These are phyloP conservation scores for Volvox africanus DNA, from an alignment of 139 green algal species.

Conservation along the genomic window DNA sequence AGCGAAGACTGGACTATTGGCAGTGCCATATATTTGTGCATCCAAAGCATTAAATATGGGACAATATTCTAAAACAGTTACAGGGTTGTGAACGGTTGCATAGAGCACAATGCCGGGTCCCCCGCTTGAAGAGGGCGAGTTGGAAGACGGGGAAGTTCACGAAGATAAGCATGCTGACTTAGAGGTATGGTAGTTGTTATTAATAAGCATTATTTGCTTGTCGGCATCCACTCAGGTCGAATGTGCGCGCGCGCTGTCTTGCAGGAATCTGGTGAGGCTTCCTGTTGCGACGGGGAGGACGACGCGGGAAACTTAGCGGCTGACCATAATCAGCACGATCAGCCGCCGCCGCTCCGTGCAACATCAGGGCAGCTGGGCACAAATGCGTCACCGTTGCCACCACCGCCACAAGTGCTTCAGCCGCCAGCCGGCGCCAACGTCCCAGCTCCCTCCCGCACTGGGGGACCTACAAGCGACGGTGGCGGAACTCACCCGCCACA, in stretches of 20 bases:
- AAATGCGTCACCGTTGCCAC: neutral
- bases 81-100: neutral
- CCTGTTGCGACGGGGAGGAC: slow-evolving; percentile 9
- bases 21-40: neutral
- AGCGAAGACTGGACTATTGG: neutral
- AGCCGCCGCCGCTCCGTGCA: neutral
- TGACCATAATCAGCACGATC: neutral
- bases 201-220: neutral
- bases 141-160: slow-evolving; percentile 44
- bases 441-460: neutral
- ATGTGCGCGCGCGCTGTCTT: neutral
- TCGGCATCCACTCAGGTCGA: neutral
- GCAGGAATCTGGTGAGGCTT: slow-evolving; percentile 44
- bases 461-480: neutral
- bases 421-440: neutral
- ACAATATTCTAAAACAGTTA: neutral
- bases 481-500: neutral
- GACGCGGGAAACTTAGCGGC: neutral
- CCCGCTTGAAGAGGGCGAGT: slow-evolving; percentile 26
- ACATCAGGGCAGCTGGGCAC: neutral
- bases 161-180: neutral
- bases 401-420: neutral
- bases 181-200: neutral
- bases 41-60: neutral
- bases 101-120: neutral